Conservation (phyloP, 257 asterid genomes). For the Plantago major region DNA sequence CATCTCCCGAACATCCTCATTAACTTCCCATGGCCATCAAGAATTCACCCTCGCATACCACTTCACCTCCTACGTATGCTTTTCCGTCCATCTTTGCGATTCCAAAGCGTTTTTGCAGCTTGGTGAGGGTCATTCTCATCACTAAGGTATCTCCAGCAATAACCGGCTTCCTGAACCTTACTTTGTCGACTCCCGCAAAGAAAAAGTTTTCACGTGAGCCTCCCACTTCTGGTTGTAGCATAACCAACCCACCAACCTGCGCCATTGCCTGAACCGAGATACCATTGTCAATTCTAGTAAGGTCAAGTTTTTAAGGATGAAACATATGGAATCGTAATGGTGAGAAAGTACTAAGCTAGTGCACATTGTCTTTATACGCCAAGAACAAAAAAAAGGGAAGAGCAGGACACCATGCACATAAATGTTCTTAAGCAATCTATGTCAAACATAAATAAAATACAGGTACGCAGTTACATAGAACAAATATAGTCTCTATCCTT, state of each 20-base stretch:
- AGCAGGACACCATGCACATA: no score
- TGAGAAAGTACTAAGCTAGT: no score
- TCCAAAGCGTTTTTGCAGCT: constrained; percentile 84
- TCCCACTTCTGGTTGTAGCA: constrained; percentile 89
- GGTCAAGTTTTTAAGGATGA: neutral
- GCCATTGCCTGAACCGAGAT: constrained; percentile 74
- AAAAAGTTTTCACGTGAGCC: constrained; percentile 71
- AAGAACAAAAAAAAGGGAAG: no score
- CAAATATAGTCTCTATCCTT: no score
- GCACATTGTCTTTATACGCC: no score
- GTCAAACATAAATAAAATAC: no score
- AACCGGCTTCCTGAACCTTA: constrained; percentile 79
- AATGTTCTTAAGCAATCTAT: no score
- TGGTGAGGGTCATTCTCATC: constrained; percentile 77
- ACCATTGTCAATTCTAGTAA: neutral
- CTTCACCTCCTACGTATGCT: constrained; percentile 84
- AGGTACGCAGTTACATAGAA: no score
- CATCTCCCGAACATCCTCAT: constrained; percentile 8
- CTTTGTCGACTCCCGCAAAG: constrained; percentile 91
- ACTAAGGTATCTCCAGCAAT: constrained; percentile 85
- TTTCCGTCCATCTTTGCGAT: constrained; percentile 93
- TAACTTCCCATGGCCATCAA: constrained; percentile 79
- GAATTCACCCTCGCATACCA: constrained; percentile 92
- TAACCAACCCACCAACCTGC: constrained; percentile 87
- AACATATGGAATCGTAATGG: neutral